Conservation (phyloP, 139 green algal species). For the Chlorella vulgaris region DNA sequence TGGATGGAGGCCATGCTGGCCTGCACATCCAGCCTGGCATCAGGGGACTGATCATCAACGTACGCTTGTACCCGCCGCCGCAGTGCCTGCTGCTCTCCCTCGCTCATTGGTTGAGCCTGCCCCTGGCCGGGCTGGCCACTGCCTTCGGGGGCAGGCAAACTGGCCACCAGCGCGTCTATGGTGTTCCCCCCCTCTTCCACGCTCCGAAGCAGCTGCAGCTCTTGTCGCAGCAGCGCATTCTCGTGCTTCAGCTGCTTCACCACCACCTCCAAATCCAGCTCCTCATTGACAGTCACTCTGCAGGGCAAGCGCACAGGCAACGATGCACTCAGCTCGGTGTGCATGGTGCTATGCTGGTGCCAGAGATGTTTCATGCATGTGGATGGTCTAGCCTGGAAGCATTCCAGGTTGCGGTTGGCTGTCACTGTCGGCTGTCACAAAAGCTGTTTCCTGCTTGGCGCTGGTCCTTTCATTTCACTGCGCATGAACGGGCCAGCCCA, state of each 20-base stretch:
- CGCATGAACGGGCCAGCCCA: no score
- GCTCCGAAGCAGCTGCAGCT: constrained; percentile 64
- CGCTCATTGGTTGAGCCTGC: constrained; percentile 66
- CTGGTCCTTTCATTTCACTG: no score
- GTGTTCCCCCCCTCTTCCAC: background rate
- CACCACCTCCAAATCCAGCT: constrained; percentile 81
- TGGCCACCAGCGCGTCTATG: background rate
- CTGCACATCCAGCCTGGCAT: constrained; percentile 60
- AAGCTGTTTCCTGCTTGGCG: no score
- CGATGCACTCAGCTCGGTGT: no score
- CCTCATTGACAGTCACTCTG: constrained; percentile 87
- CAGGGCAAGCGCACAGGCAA: background rate
- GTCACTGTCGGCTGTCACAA: no score
- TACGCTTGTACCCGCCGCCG: constrained; percentile 61
- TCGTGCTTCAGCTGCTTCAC: constrained; percentile 80
- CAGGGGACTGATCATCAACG: constrained; percentile 49
- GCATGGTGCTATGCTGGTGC: background rate
- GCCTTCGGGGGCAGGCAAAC: no score
- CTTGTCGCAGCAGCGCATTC: constrained; percentile 76
- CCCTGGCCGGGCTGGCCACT: constrained; percentile 68
- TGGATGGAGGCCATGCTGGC: constrained; percentile 80
- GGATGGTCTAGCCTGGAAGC: no score
- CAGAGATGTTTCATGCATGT: no score
- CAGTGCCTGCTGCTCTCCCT: constrained; percentile 68
- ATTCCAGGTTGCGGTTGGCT: no score